These are phyloP conservation scores for Colletotrichum australisinense DNA, from an alignment of 2,329 filamentous ascomycete genomes.

Conservation along the genomic window DNA sequence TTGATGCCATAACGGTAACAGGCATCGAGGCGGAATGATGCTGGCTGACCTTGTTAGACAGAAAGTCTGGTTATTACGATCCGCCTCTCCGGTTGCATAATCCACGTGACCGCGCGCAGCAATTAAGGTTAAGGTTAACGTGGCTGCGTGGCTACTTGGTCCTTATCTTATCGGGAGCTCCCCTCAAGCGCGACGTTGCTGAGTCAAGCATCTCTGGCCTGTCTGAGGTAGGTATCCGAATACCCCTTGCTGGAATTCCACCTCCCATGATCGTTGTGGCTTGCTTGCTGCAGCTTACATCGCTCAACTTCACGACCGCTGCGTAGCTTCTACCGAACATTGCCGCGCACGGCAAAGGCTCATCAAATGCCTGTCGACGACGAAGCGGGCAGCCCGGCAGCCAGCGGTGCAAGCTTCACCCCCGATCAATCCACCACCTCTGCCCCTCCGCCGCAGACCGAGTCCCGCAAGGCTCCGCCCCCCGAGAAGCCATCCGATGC, in stretches of 20 bases:
- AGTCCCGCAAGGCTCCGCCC: slow-evolving; percentile 67
- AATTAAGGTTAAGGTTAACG: background rate
- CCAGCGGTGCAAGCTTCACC: background rate
- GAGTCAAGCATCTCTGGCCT: background rate
- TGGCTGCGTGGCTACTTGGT: background rate
- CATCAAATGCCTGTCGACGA: slow-evolving; percentile 19
- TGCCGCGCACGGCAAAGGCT: slow-evolving; percentile 19
- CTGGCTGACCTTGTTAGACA: background rate
- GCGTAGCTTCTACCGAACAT: slow-evolving; percentile 1
- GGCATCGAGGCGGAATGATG: no score
- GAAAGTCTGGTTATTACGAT: background rate
- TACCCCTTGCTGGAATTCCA: background rate
- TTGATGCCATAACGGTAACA: no score
- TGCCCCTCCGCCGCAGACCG: slow-evolving; percentile 11
- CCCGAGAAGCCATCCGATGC: slow-evolving; percentile 79
- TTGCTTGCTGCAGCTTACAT: background rate
- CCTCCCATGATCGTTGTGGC: background rate
- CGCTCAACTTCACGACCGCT: background rate
- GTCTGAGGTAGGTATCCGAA: no score
- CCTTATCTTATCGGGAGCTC: slow-evolving; percentile 5
- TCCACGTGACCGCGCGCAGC: background rate
- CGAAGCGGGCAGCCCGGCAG: slow-evolving; percentile 10
- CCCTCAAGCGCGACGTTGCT: background rate
- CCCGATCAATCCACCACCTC: background rate
- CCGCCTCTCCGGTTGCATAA: background rate